Conservation (phyloP, 306 rosid genomes). For the Pyrus betulifolia region DNA sequence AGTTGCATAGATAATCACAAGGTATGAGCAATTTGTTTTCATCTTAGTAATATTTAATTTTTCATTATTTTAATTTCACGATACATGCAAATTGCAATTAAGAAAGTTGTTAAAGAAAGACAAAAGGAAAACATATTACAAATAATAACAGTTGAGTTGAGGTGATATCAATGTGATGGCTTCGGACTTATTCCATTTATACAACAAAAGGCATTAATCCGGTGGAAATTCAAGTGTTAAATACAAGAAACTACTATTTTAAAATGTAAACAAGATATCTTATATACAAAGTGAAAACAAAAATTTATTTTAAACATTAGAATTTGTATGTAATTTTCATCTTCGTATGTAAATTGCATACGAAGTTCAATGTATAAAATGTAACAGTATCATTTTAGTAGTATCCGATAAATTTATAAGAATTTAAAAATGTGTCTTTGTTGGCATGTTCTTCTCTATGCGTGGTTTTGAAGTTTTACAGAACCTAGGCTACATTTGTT, state of each 20-base stretch:
- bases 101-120: background rate
- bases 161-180: background rate
- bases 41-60: too few species aligned
- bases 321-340: too few species aligned
- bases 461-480: too few species aligned
- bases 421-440: background rate
- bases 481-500: background rate
- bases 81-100: too few species aligned
- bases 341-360: background rate
- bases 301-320: background rate
- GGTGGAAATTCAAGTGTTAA: background rate
- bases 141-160: background rate
- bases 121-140: background rate
- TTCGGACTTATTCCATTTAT: background rate
- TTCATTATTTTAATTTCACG: too few species aligned
- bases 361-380: too few species aligned
- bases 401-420: background rate
- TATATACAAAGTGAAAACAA: background rate
- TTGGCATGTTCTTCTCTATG: background rate
- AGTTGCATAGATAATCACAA: too few species aligned
- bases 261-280: background rate
- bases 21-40: too few species aligned
- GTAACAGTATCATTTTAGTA: too few species aligned
- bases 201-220: background rate
- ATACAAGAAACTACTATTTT: background rate